Conservation (phyloP, 441 rosid genomes). For the Flueggea neowawraea region DNA sequence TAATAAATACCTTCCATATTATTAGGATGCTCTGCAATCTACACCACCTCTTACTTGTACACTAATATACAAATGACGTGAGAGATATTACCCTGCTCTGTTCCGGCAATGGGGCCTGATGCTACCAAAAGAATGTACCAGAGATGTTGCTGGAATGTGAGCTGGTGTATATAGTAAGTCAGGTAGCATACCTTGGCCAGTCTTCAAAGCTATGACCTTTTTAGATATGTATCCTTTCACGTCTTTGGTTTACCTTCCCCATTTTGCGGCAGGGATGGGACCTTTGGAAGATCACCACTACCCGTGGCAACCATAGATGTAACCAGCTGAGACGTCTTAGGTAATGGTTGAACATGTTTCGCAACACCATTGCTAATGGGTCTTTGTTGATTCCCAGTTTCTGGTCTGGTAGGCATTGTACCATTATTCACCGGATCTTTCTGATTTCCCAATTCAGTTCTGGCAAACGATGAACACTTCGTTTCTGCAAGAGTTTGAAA, state of each 20-base stretch:
- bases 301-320: slow-evolving; percentile 18
- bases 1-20: no score
- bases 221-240: slow-evolving; percentile 12
- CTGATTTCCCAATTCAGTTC: slow-evolving; percentile 48
- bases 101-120: slow-evolving; percentile 19
- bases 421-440: slow-evolving; percentile 36
- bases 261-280: slow-evolving; percentile 40
- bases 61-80: slow-evolving; percentile 17
- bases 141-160: slow-evolving; percentile 20
- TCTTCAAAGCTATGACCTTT: slow-evolving; percentile 10
- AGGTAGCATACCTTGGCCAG: slow-evolving; percentile 23
- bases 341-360: slow-evolving; percentile 27
- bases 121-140: slow-evolving; percentile 19
- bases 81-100: slow-evolving; percentile 22
- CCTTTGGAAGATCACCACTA: slow-evolving; percentile 26
- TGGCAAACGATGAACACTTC: slow-evolving; percentile 64
- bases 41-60: slow-evolving; percentile 20
- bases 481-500: slow-evolving; percentile 39
- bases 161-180: slow-evolving; percentile 10
- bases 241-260: slow-evolving; percentile 41
- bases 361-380: slow-evolving; percentile 39
- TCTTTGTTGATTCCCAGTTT: slow-evolving; percentile 39
- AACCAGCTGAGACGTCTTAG: slow-evolving; percentile 6
- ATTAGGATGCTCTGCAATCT: slow-evolving; percentile 28
- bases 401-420: slow-evolving; percentile 34